Percentiles rank a stretch among this genome's conserved stretches.
phyloP scores from a whole-genome alignment of 108 stramenopile genomes.

The Skeletonema costatum region DNA sequence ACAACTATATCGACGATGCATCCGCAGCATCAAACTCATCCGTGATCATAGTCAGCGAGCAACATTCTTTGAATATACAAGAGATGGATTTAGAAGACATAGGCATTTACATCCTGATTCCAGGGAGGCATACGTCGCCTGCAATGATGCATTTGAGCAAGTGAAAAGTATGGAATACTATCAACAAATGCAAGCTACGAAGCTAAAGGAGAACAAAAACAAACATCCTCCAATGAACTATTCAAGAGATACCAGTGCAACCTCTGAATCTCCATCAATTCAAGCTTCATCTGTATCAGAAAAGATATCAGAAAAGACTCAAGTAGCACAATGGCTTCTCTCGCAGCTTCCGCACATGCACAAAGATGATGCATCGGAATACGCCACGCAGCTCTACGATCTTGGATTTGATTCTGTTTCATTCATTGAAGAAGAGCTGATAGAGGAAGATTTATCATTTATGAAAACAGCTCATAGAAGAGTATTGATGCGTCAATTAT shows the following conservation, averaged over 20 bases:
- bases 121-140: constrained; percentile 36
- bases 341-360: constrained; percentile 35
- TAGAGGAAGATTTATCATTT: constrained; percentile 38
- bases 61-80: constrained; percentile 32
- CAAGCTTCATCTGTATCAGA: not conserved
- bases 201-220: not conserved
- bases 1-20: constrained; percentile 19
- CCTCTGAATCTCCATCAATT: not conserved
- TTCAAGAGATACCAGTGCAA: not conserved
- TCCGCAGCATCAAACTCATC: constrained; percentile 32
- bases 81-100: constrained; percentile 40
- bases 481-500: constrained; percentile 30
- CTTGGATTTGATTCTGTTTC: constrained; percentile 50
- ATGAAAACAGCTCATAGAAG: constrained; percentile 53
- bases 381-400: constrained; percentile 26
- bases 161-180: constrained; percentile 58
- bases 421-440: constrained; percentile 44
- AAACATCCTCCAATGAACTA: not conserved
- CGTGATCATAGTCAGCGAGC: constrained; percentile 40
- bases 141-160: constrained; percentile 49
- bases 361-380: constrained; percentile 37
- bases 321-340: constrained; percentile 33
- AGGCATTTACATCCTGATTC: constrained; percentile 21
- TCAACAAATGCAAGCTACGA: constrained; percentile 36
- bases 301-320: not conserved